Evolutionary conservation across 805 yeast species (phyloP), one percentile per base, ranked within the genome.

Genomic region (Barnettozyma vustinii): DNA sequence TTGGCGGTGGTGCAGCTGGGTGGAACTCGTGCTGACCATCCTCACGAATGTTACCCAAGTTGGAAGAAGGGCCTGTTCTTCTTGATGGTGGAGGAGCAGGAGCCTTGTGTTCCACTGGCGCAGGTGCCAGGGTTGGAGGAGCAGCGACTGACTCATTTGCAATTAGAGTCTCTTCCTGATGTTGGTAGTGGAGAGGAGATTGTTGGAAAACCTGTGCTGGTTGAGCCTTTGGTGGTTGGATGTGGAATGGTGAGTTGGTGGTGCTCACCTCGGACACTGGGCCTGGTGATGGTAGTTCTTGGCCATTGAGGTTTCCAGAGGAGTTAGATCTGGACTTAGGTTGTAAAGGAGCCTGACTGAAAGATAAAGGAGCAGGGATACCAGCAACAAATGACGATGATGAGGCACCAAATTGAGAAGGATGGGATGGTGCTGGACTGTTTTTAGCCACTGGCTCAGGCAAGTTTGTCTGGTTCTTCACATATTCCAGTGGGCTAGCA

Each of bases 81-180:
- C 77, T 79, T 61, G 84, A 73, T 36, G 83, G 83, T 18, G 83
- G 84, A 35, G 81, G 78, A 4, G 76, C 74, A 6, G 84, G 83
- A 4, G 79, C 74, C 37, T 68, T 68, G 36, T 23, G 59, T 48
- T 30, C 47, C n/a, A 18, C 21, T 40, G 45, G 16, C 9, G 36
- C 25, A 15, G 20, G 8, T 10, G 16, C 25, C 18, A 40, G 42
- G 5, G 33, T 30, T 18, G 25, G 43, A 25, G 45, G 42, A 30
- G 30, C 40, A 16, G 51, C 19, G 20, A 35, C 39, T n/a, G 21
- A 37, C 32, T 47, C 43, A 16, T 36, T 8, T 18, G 39, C 6
- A 10, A 18, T 23, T 9, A 23, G 23, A 9, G 15, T 16, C 16
- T 18, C 23, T 18, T 36, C 21, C 13, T 36, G 23, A 2, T 18